phyloP scores from a whole-genome alignment of 1,284 basidiomycete genomes.

The Trichosporon asahii region DNA sequence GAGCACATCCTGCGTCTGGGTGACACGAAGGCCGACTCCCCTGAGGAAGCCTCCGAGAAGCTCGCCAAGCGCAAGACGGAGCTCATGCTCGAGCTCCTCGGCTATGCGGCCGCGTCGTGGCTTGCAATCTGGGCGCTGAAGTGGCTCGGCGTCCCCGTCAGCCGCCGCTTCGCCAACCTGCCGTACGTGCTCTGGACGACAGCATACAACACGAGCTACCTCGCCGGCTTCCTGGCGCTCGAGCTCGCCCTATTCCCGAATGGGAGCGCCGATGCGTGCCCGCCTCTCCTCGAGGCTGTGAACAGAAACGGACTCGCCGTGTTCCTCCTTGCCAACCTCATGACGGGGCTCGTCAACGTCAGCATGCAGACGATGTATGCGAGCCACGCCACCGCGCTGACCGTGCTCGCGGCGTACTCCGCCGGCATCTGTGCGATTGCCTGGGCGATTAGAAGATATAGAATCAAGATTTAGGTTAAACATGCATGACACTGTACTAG shows the following conservation, averaged over 20 bases:
- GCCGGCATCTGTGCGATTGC: constrained; percentile 61
- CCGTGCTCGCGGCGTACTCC: constrained; percentile 65
- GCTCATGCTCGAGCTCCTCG: constrained; percentile 68
- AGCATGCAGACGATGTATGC: constrained; percentile 77
- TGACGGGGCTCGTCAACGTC: constrained; percentile 82
- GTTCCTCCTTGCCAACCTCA: constrained; percentile 82
- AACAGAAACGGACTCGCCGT: constrained; percentile 75
- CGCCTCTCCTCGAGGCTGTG: constrained; percentile 69
- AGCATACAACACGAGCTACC: constrained; percentile 83
- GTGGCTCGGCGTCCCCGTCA: constrained; percentile 55
- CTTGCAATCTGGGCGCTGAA: constrained; percentile 55
- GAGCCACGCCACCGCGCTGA: constrained; percentile 56
- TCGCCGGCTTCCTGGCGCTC: constrained; percentile 74
- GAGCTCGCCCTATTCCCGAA: constrained; percentile 60
- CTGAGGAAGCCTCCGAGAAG: constrained; percentile 10
- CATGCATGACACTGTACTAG: constrained; percentile 2
- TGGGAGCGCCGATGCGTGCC: constrained; percentile 42
- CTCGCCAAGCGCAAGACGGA: constrained; percentile 57
- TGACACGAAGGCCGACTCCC: constrained; percentile 9
- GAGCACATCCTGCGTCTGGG: constrained; percentile 72
- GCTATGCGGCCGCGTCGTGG: constrained; percentile 80
- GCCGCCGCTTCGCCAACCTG: constrained; percentile 77
- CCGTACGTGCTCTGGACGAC: constrained; percentile 85
- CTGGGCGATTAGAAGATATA: constrained; percentile 52
- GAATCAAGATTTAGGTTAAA: constrained; percentile 19